phyloP scores from a whole-genome alignment of 352 stramenopile species.

The Halophytophthora polymorphica region DNA sequence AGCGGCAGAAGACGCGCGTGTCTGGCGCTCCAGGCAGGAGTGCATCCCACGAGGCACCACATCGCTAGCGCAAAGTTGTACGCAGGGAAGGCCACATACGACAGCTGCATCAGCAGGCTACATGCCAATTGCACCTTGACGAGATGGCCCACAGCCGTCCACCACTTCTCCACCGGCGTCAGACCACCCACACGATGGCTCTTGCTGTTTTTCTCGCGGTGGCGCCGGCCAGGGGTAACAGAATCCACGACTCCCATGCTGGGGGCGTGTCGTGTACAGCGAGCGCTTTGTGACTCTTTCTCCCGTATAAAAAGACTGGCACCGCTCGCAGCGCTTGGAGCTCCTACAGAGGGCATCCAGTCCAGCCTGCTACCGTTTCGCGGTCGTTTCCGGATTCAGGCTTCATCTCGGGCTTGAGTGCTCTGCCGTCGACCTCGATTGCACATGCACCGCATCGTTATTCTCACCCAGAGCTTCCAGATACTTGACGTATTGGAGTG shows the following conservation, averaged over 20 bases:
- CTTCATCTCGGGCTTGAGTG: no score
- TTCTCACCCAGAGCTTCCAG: slow-evolving; percentile 28
- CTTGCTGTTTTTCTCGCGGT: slow-evolving; percentile 3
- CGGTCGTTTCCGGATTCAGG: no score
- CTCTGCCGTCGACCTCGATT: no score
- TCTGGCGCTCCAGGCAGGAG: slow-evolving; percentile 42
- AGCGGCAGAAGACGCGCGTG: slow-evolving; percentile 47
- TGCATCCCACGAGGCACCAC: slow-evolving; percentile 62
- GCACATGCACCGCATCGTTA: neutral
- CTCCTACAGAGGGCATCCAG: no score
- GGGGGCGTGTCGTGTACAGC: no score
- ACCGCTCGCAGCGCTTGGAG: no score
- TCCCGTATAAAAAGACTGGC: no score
- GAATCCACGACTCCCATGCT: no score
- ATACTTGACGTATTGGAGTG: slow-evolving; percentile 46
- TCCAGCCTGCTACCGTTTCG: no score
- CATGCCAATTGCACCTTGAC: slow-evolving; percentile 51
- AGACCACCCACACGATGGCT: neutral
- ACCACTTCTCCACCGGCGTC: slow-evolving; percentile 36
- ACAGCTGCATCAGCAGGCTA: slow-evolving; percentile 72
- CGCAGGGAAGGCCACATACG: slow-evolving; percentile 75
- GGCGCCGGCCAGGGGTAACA: neutral
- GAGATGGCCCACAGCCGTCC: slow-evolving; percentile 32
- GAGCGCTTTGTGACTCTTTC: no score
- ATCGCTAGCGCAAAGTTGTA: slow-evolving; percentile 80